Conservation (phyloP, 495 filamentous ascomycete species). For the Hapsidospora chrysogenum region DNA sequence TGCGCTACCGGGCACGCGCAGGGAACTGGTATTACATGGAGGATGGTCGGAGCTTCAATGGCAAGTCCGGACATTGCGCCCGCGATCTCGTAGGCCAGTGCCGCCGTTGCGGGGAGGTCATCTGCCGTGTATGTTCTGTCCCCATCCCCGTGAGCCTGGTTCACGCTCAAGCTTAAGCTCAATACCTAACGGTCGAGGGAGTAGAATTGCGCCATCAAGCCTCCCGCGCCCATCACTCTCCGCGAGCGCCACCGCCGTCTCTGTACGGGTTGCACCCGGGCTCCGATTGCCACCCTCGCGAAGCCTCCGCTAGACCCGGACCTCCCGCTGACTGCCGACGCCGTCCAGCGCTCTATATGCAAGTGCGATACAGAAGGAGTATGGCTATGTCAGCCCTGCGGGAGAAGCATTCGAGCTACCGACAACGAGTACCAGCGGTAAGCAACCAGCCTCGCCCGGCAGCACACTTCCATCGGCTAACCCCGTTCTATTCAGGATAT, state of each 20-base stretch:
- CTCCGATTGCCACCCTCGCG: conserved; percentile 36
- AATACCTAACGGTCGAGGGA: background rate
- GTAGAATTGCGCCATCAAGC: conserved; percentile 76
- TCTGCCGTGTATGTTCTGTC: conserved; percentile 51
- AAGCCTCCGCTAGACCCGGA: conserved; percentile 12
- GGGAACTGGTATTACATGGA: conserved; percentile 35
- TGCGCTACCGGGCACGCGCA: conserved; percentile 32
- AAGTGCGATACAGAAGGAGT: conserved; percentile 42
- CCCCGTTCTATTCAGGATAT: conserved; percentile 44
- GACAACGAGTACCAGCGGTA: conserved; percentile 55
- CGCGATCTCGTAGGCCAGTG: conserved; percentile 74
- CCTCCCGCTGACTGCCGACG: conserved; percentile 17
- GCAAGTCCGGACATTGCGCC: conserved; percentile 60
- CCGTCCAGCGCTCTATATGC: conserved; percentile 46
- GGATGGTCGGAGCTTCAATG: conserved; percentile 23
- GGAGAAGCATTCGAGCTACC: conserved; percentile 43
- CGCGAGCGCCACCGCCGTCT: conserved; percentile 61
- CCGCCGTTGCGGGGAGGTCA: conserved; percentile 53
- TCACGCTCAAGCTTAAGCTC: background rate
- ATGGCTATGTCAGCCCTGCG: conserved; percentile 73
- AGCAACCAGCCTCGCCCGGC: conserved; percentile 6
- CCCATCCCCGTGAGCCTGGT: background rate
- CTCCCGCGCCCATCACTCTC: conserved; percentile 41
- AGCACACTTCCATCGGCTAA: background rate
- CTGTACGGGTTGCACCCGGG: conserved; percentile 52